These are phyloP conservation scores for Blastosporella zonata DNA, from an alignment of 1,284 basidiomycete species.

Conservation along the genomic window DNA sequence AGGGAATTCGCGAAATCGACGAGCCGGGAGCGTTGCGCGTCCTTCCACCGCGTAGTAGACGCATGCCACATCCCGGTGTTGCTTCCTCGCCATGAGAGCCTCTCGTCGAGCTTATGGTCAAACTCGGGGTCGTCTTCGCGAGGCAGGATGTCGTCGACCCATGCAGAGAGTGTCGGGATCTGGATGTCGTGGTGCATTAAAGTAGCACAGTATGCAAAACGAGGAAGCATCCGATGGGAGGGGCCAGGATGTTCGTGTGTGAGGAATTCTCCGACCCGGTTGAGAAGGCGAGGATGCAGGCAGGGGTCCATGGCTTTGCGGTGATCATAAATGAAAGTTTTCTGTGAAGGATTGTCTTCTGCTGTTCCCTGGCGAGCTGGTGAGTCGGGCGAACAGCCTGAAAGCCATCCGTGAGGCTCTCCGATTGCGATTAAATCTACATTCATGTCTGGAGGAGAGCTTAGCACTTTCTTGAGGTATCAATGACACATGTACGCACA, in stretches of 20 bases:
- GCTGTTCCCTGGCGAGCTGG: slow-evolving; percentile 32
- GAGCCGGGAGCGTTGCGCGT: slow-evolving; percentile 43
- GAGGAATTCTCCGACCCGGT: slow-evolving; percentile 56
- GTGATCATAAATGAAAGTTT: slow-evolving; percentile 56
- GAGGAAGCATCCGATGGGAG: slow-evolving; percentile 44
- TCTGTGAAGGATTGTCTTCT: slow-evolving; percentile 29
- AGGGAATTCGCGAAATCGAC: slow-evolving; percentile 35
- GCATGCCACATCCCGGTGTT: slow-evolving; percentile 61
- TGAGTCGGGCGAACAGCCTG: slow-evolving; percentile 39
- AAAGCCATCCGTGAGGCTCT: slow-evolving; percentile 37
- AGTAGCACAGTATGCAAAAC: slow-evolving; percentile 57
- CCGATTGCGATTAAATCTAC: slow-evolving; percentile 23
- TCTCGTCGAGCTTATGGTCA: slow-evolving; percentile 50
- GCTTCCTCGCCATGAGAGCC: slow-evolving; percentile 62
- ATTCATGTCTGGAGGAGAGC: slow-evolving; percentile 24
- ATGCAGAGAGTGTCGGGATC: slow-evolving; percentile 46
- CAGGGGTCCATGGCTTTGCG: slow-evolving; percentile 60
- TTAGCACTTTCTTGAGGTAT: neutral
- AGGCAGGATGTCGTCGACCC: slow-evolving; percentile 39
- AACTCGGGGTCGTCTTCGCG: slow-evolving; percentile 47
- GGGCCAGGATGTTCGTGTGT: slow-evolving; percentile 51
- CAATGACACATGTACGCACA: slow-evolving; percentile 25
- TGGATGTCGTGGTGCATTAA: slow-evolving; percentile 60
- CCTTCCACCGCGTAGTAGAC: slow-evolving; percentile 43
- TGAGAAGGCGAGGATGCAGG: slow-evolving; percentile 45